These are phyloP conservation scores for Ceriops zippeliana DNA, from an alignment of 345 rosid species.

Conservation along the genomic window DNA sequence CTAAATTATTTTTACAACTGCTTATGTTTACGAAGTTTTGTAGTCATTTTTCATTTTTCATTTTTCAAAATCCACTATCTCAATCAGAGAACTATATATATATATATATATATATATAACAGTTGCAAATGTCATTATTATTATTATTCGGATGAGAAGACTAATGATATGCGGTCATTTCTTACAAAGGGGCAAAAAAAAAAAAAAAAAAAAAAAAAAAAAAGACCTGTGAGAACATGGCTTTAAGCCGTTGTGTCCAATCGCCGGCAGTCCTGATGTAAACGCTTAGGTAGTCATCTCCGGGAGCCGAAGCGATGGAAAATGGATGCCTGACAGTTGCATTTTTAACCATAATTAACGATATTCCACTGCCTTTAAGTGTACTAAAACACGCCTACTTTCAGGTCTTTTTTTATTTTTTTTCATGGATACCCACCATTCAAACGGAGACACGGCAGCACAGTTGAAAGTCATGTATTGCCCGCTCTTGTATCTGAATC, in stretches of 20 bases:
- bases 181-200: not conserved
- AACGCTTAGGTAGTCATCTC: conserved; percentile 68
- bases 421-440: conserved; percentile 40
- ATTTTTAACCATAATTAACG: too few relatives aligned
- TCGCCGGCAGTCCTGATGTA: conserved; percentile 76
- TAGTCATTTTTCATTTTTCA: too few relatives aligned
- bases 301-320: conserved; percentile 83
- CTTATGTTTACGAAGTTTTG: too few relatives aligned
- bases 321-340: conserved; percentile 68
- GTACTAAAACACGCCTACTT: too few relatives aligned
- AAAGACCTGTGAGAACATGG: conserved; percentile 64
- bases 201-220: conserved; percentile 4
- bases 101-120: too few relatives aligned
- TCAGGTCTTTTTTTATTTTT: not conserved
- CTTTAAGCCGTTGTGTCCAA: conserved; percentile 70
- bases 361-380: too few relatives aligned
- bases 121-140: too few relatives aligned
- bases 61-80: too few relatives aligned
- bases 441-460: conserved; percentile 79
- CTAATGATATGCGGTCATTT: too few relatives aligned
- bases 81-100: too few relatives aligned
- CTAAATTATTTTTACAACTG: too few relatives aligned
- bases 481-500: conserved; percentile 80
- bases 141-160: too few relatives aligned
- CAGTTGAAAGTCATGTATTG: conserved; percentile 82